A percentile compares a stretch with the other conserved stretches of the same genome.
Evolutionary conservation across 805 yeast species (phyloP).

Genomic region (Starmerella bombi): DNA sequence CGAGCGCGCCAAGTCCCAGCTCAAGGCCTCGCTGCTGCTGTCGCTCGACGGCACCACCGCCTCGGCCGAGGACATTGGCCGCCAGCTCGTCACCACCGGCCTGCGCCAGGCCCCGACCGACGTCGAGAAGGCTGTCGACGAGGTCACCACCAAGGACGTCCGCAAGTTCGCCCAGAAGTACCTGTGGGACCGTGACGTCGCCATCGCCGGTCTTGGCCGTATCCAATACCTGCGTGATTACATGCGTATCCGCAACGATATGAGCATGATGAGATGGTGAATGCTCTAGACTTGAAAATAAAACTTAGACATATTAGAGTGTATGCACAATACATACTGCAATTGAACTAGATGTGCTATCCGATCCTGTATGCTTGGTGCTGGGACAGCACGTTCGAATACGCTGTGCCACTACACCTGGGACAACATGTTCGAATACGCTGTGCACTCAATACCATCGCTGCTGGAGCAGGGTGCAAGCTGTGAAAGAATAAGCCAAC

Average conservation of each 20-base stretch:
- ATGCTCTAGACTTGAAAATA: neutral
- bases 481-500: too few relatives aligned
- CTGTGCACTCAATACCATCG: too few relatives aligned
- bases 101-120: constrained; percentile 59
- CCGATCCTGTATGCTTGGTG: too few relatives aligned
- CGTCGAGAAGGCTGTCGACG: constrained; percentile 60
- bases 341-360: too few relatives aligned
- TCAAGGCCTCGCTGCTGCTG: constrained; percentile 79
- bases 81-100: constrained; percentile 94
- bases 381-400: too few relatives aligned
- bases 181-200: constrained; percentile 63
- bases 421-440: too few relatives aligned
- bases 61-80: constrained; percentile 92
- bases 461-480: too few relatives aligned
- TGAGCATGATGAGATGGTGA: constrained; percentile 32
- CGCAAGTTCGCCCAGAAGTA: constrained; percentile 79
- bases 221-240: constrained; percentile 58
- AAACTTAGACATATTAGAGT: neutral
- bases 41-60: constrained; percentile 93
- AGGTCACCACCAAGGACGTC: constrained; percentile 66
- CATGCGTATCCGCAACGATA: constrained; percentile 41
- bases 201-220: constrained; percentile 86
- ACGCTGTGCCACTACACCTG: too few relatives aligned
- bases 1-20: constrained; percentile 84
- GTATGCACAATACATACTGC: neutral